Base-by-base conservation (phyloP, 441 rosid species). In the Pelargonium fulgidum region DNA sequence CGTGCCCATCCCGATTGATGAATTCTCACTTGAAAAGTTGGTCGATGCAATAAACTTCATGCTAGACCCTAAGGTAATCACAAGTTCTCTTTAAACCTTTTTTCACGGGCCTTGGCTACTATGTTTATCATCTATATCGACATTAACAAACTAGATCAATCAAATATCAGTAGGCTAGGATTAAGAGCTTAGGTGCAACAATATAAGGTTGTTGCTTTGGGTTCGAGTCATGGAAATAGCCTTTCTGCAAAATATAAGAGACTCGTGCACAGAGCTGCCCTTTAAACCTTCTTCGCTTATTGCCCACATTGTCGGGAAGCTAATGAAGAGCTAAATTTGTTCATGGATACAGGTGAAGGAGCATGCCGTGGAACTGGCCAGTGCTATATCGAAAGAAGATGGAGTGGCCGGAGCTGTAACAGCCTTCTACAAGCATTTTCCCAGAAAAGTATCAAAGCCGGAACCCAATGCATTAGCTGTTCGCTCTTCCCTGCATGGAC, bases 381-480 rank as follows among this genome's bases (percentile, higher is more conserved):
- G 70, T 66, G 83, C 73, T 45, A 77, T 83, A 77, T 71, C 76
- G 17, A 56, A 69, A 4, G 87, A 83, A 78, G 87, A 83, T 65
- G 84, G 84, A 7, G 84, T 81, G 62, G 16, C 67, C 26, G 84
- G 86, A 54, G 84, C 84, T 16, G 87, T 83, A 36, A 74, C 66
- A 50, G 81, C 83, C 41, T 83, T 83, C 70, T 79, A 79, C 54
- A 83, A 79, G 72, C 81, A 83, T 71, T 79, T 73, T 54, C 80
- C 81, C 3, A 67, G n/a, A 0, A 22, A 58, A 13, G 68, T 36
- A 26, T 17, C 68, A 0, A 73, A 81, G 9, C 29, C 44, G 0
- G 64, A 58, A 36, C 48, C 20, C n/a, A 45, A 71, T 29, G 33
- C 67, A 67, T 22, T 9, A 4, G 39, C 13, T 4, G 7, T 29